Base-by-base conservation (phyloP, 208 protist genomes). In the Trypanosoma melophagium region DNA sequence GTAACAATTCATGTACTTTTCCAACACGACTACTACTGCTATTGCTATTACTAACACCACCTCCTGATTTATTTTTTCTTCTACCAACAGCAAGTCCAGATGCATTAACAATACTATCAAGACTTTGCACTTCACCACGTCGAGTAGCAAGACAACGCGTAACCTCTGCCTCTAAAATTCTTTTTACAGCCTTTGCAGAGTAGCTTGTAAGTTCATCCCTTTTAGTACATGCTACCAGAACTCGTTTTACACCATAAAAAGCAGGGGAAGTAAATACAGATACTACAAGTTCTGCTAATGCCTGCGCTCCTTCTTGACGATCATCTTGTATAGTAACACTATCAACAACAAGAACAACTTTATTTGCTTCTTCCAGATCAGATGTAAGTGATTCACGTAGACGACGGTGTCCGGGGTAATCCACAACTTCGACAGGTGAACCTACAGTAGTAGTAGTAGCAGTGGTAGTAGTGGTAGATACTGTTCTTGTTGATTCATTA, bases 161-260 rank as follows among this genome's bases (percentile, higher is more conserved):
- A 62, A 95, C 84, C 24, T 83, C 84, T 47, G 57, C 62, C 71
- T 95, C 89, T 16, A 96, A 69, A 45, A 96, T 53, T 67, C 83
- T 86, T 7, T 76, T 75, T 57, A 94, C 82, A 42, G 87, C 81
- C 57, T 83, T 86, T n/a, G 83, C 41, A 35, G 84, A 76, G 76
- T 93, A 96, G 71, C 85, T 92, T 38, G 87, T 93, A 3, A 92
- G 41, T 61, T 93, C 87, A 56, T 96, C 90, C 1, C 90, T 81
- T 65, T 94, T 92, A 9, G 80, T 94, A 57, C 84, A 91, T n/a
- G 80, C 87, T 40, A 96, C 72, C 12, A 91, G 56, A 0, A 96
- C 28, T 17, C 57, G 31, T 41, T 78, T 54, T 52, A 94, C 88
- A 7, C 86, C 86, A 41, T 83, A 84, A 61, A 93, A 93, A 45